Conservation (phyloP, 192 early-diverging fungal species). For the Coemansia sp. region DNA sequence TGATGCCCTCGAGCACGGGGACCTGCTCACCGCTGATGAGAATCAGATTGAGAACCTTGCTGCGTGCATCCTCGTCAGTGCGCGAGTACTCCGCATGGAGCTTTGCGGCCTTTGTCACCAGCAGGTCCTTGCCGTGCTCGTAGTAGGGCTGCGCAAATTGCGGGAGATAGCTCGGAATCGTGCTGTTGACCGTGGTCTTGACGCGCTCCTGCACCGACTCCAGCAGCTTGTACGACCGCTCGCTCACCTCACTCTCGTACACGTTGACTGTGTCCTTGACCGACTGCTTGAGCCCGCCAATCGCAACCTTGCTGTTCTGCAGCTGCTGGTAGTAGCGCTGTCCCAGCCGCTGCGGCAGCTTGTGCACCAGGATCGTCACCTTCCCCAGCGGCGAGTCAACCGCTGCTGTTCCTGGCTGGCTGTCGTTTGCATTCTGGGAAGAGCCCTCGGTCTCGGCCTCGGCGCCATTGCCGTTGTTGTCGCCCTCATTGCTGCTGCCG, state of each 20-base stretch:
- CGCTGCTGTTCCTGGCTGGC: neutral
- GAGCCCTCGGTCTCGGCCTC: slow-evolving; percentile 5
- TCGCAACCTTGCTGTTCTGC: slow-evolving; percentile 32
- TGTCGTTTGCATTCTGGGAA: neutral
- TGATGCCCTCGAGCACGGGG: slow-evolving; percentile 47
- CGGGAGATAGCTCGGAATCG: slow-evolving; percentile 46
- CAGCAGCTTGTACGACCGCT: slow-evolving; percentile 36
- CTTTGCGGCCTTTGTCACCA: slow-evolving; percentile 46
- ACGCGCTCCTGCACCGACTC: slow-evolving; percentile 40
- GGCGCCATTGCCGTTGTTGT: neutral
- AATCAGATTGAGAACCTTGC: slow-evolving; percentile 51
- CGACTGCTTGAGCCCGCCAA: slow-evolving; percentile 41
- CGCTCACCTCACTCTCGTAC: slow-evolving; percentile 44
- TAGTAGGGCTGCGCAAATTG: slow-evolving; percentile 52
- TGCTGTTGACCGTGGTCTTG: slow-evolving; percentile 36
- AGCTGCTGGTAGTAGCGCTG: slow-evolving; percentile 44
- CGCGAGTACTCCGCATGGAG: slow-evolving; percentile 55
- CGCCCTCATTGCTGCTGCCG: slow-evolving; percentile 1
- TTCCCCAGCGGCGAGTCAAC: slow-evolving; percentile 42
- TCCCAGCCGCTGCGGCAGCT: slow-evolving; percentile 48
- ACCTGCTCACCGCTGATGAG: slow-evolving; percentile 54
- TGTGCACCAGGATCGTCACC: slow-evolving; percentile 52
- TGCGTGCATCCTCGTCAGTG: slow-evolving; percentile 41
- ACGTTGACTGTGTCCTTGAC: slow-evolving; percentile 47
- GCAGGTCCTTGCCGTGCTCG: slow-evolving; percentile 47